A percentile compares a stretch with the other conserved stretches of the same genome.
These are phyloP conservation scores for Apiospora rasikravindrae DNA, from an alignment of 2,329 filamentous ascomycete species.

Conservation along the genomic window DNA sequence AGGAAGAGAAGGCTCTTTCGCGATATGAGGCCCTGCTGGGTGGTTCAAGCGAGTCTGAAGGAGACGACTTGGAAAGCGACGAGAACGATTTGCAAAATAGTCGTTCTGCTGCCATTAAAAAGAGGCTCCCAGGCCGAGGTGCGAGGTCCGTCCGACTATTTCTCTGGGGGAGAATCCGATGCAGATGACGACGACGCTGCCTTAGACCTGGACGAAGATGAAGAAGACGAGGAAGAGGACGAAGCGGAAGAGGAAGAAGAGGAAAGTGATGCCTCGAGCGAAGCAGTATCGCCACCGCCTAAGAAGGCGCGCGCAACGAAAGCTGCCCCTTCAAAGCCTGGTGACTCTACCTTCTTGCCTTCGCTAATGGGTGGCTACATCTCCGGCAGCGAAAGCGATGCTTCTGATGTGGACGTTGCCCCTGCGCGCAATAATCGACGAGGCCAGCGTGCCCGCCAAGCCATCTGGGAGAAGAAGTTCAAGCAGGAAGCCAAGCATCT, in stretches of 20 bases:
- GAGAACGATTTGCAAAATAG: constrained; percentile 36
- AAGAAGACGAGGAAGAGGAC: constrained; percentile 35
- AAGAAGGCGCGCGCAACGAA: constrained; percentile 39
- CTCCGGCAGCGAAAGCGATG: constrained; percentile 71
- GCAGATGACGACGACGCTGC: constrained; percentile 27
- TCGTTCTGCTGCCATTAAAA: constrained; percentile 31
- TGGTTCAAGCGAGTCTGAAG: constrained; percentile 46
- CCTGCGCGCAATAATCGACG: constrained; percentile 72
- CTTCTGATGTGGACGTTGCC: constrained; percentile 69
- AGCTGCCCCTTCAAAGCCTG: constrained; percentile 29
- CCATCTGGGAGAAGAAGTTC: constrained; percentile 82
- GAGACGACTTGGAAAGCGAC: constrained; percentile 39
- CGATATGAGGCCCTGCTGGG: constrained; percentile 54
- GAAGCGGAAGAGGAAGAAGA: constrained; percentile 35
- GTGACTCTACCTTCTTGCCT: constrained; percentile 70
- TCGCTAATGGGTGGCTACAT: constrained; percentile 81
- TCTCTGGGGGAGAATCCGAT: constrained; percentile 23
- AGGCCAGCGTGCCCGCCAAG: constrained; percentile 78
- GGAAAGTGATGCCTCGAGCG: constrained; percentile 30
- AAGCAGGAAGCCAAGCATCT: constrained; percentile 73
- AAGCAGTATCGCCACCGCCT: constrained; percentile 30
- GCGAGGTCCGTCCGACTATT: constrained; percentile 23
- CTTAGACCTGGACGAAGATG: constrained; percentile 30
- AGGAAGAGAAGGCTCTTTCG: constrained; percentile 44
- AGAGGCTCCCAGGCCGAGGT: constrained; percentile 1